Evolutionary conservation across 2,329 filamentous ascomycete species (phyloP).

Genomic region (Rhexocercosporidium sp.): DNA sequence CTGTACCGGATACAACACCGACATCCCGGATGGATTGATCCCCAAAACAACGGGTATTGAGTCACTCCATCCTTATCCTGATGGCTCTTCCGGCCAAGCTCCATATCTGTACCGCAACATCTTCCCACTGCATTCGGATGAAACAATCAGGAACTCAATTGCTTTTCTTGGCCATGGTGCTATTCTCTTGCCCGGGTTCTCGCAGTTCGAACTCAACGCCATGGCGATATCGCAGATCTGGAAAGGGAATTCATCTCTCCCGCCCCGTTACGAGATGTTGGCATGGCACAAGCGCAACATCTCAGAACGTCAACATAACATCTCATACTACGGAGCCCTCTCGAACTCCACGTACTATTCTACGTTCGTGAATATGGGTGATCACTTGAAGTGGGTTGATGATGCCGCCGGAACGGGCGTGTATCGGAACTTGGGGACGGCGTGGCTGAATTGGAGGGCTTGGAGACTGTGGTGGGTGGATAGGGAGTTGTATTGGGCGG

Average conservation of each 20-base stretch:
- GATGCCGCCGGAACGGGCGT: neutral
- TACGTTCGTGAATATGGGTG: slow-evolving; percentile 5
- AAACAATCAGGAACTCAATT: slow-evolving; percentile 1
- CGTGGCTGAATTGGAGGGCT: neutral
- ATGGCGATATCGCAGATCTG: slow-evolving; percentile 13
- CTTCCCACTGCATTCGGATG: slow-evolving; percentile 7
- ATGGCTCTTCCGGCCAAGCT: neutral
- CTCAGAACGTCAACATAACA: neutral
- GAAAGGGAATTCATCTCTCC: neutral
- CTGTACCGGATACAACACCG: slow-evolving; percentile 8
- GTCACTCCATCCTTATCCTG: slow-evolving; percentile 6
- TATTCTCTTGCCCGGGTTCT: neutral
- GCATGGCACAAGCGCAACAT: neutral
- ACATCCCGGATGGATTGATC: neutral
- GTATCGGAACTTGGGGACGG: slow-evolving; percentile 1
- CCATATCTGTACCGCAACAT: slow-evolving; percentile 16
- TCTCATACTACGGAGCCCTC: neutral
- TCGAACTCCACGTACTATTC: slow-evolving; percentile 2
- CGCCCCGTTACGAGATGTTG: neutral
- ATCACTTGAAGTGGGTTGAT: slow-evolving; percentile 6
- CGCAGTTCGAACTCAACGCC: slow-evolving; percentile 4
- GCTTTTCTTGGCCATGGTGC: slow-evolving; percentile 6
- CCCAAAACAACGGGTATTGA: neutral
- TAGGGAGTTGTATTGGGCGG: slow-evolving; percentile 7
- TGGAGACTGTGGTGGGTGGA: slow-evolving; percentile 14